A percentile compares a stretch with the other conserved stretches of the same genome.
phyloP scores from a whole-genome alignment of 2,329 filamentous ascomycete genomes.

The Elsinoe necatrix region DNA sequence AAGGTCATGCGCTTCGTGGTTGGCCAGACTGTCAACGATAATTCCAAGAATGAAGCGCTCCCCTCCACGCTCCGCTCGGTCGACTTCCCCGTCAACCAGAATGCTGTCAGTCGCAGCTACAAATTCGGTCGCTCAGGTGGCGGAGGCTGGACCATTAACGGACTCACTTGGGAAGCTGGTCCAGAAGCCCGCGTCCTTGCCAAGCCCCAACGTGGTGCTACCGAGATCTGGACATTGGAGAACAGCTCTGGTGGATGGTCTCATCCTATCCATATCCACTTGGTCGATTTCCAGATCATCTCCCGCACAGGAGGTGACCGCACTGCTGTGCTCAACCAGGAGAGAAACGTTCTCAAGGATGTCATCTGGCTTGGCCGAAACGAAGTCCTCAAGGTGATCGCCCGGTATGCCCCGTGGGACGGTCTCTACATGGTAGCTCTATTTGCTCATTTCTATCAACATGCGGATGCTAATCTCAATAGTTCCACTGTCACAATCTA shows the following conservation, averaged over 20 bases:
- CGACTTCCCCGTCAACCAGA: constrained; percentile 22
- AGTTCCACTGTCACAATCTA: constrained; percentile 18
- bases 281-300: constrained; percentile 51
- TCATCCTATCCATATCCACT: constrained; percentile 50
- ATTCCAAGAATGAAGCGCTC: constrained; percentile 30
- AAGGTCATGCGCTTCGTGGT: constrained; percentile 38
- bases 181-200: constrained; percentile 28
- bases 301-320: constrained; percentile 39
- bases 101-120: constrained; percentile 28
- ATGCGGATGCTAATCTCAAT: not conserved
- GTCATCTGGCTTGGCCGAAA: constrained; percentile 47
- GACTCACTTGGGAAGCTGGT: constrained; percentile 28
- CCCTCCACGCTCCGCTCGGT: constrained; percentile 26
- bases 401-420: constrained; percentile 46
- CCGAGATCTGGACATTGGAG: constrained; percentile 32
- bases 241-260: constrained; percentile 45
- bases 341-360: constrained; percentile 49
- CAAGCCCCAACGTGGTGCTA: constrained; percentile 27
- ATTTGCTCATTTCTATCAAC: not conserved
- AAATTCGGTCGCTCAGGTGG: constrained; percentile 25
- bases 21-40: constrained; percentile 30
- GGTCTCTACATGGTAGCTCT: constrained; percentile 40
- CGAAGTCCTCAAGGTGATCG: constrained; percentile 45
- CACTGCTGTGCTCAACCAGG: constrained; percentile 41
- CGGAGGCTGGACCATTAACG: constrained; percentile 29